Conservation (phyloP, 2,329 filamentous ascomycete genomes). For the Stagonosporopsis tanaceti region DNA sequence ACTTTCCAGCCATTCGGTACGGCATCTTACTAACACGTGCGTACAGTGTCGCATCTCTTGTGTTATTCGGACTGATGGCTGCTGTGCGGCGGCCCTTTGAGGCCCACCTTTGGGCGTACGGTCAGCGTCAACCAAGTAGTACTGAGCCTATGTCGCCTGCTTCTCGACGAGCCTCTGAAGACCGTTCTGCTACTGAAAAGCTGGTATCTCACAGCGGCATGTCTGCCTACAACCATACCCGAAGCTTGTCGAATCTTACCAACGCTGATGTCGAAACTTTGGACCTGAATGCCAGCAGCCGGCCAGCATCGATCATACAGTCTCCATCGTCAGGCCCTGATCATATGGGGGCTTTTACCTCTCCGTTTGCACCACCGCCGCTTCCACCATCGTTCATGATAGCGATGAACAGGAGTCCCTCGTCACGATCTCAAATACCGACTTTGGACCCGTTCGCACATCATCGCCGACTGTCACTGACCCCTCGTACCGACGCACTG, state of each 20-base stretch:
- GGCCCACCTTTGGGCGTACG: slow-evolving; percentile 43
- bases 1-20: background rate
- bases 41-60: slow-evolving; percentile 40
- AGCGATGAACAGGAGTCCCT: slow-evolving; percentile 22
- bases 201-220: background rate
- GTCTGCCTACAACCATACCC: background rate
- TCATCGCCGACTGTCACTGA: slow-evolving; percentile 5
- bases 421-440: slow-evolving; percentile 22
- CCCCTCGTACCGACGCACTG: slow-evolving; percentile 27
- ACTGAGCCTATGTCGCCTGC: slow-evolving; percentile 23
- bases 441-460: slow-evolving; percentile 24
- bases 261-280: slow-evolving; percentile 40
- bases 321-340: slow-evolving; percentile 29
- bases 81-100: slow-evolving; percentile 49
- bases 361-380: slow-evolving; percentile 39
- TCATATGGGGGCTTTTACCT: slow-evolving; percentile 39
- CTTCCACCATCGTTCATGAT: slow-evolving; percentile 35
- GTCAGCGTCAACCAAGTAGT: slow-evolving; percentile 24
- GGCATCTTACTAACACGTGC: background rate
- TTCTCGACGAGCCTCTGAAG: slow-evolving; percentile 30
- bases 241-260: slow-evolving; percentile 26
- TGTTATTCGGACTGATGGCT: slow-evolving; percentile 45
- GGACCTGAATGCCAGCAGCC: slow-evolving; percentile 28
- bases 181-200: slow-evolving; percentile 27
- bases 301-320: slow-evolving; percentile 29